Evolutionary conservation across 2,329 filamentous ascomycete species (phyloP).

Genomic region (Chrysosporium queenslandicum): DNA sequence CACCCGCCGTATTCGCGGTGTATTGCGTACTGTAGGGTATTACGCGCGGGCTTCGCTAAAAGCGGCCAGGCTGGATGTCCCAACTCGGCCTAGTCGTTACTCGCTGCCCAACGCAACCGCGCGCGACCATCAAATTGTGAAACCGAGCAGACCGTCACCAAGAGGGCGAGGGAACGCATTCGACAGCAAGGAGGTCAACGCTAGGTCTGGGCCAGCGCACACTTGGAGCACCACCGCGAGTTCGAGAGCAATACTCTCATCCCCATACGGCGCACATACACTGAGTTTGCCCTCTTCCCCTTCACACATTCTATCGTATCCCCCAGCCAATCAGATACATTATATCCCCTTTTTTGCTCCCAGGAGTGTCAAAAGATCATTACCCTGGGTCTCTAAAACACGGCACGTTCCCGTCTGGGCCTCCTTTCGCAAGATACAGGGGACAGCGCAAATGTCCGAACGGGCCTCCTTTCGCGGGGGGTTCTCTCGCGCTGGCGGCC

Average conservation of each 20-base stretch:
- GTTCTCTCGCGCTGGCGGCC: conserved; percentile 39
- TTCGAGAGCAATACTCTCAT: not conserved
- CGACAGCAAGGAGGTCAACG: not conserved
- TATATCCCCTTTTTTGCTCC: not conserved
- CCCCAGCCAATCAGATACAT: not conserved
- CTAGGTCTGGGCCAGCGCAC: not conserved
- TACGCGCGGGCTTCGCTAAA: not conserved
- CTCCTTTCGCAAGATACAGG: not conserved
- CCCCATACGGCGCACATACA: not conserved
- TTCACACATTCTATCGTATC: not conserved
- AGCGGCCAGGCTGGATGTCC: not conserved
- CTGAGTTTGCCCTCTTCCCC: not conserved
- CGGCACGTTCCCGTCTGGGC: not conserved
- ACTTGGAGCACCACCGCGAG: not conserved
- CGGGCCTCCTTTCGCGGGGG: conserved; percentile 49
- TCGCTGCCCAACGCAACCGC: not conserved
- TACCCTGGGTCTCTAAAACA: not conserved
- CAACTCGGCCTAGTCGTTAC: not conserved
- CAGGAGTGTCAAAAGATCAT: not conserved
- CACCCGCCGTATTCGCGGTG: not conserved
- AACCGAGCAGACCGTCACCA: not conserved
- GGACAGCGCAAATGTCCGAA: conserved; percentile 29
- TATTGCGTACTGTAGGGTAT: not conserved
- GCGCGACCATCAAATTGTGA: not conserved
- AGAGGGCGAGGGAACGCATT: not conserved